Base-by-base conservation (phyloP, 345 rosid species). In the Sonneratia caseolaris region DNA sequence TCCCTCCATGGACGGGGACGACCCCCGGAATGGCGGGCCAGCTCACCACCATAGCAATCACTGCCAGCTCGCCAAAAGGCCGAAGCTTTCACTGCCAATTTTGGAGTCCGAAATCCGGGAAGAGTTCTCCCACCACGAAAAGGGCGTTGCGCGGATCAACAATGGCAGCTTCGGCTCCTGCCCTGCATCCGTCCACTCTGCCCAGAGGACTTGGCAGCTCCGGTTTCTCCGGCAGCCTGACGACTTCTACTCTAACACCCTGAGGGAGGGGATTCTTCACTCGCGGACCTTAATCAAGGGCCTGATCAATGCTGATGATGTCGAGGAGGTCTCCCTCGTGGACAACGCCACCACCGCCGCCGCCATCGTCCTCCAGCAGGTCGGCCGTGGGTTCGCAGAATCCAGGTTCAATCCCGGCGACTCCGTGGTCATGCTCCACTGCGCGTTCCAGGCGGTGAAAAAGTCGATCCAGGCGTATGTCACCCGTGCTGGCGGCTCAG, bases 271-370 rank as follows among this genome's bases (percentile, higher is more conserved):
- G 13, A 79, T 91, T 75, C 76, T 87, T 37, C 73, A 73, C 11
- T 93, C 98, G 0, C 84, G 98, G 66, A 68, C 78, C 14, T 68
- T 78, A 3, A 78, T 93, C 74, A 85, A 77, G 66, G 71, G 81
- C 11, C 67, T 93, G 7, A 79, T 93, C 79, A 93, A 93, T 79
- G 97, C 98, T 7, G 88, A 82, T 22, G 83, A 85, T 71, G 88
- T 85, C 13, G 86, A 83, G 0, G 97, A 93, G 38, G 76, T 93
- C 81, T 91, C 97, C 3, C 78, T 93, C 68, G 96, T 93, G 12
- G 98, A 93, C 64, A 93, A 91, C 84, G 98, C 94, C 55, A 91
- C 98, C 65, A 91, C 98, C 7, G 97, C 98, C 3, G 97, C 85
- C 0, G 91, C 98, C 4, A 91, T 93, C 55, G 94, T 93, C 37